phyloP scores from a whole-genome alignment of 176 grass and related monocot species.

The Carex parvula region DNA sequence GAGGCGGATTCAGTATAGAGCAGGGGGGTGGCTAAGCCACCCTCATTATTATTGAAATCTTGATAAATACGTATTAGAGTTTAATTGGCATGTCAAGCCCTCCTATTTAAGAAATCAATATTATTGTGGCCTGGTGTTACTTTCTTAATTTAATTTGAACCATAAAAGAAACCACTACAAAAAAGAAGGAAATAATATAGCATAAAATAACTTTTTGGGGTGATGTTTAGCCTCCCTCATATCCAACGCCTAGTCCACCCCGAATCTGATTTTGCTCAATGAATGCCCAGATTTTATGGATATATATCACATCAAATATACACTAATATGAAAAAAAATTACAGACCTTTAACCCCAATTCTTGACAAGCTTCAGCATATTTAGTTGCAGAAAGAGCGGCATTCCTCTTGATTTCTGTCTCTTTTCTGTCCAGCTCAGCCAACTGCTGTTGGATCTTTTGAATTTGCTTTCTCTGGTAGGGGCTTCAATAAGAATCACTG shows the following conservation, averaged over 20 bases:
- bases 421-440: slow-evolving; percentile 72
- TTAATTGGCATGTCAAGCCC: too few species aligned
- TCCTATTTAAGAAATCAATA: too few species aligned
- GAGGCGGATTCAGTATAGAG: too few species aligned
- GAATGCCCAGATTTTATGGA: neutral
- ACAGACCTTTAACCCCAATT: slow-evolving; percentile 70
- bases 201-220: too few species aligned
- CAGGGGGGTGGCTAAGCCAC: too few species aligned
- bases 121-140: too few species aligned
- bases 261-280: neutral
- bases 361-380: slow-evolving; percentile 84
- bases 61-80: too few species aligned
- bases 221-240: too few species aligned
- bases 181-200: too few species aligned
- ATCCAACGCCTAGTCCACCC: neutral
- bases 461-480: slow-evolving; percentile 85
- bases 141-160: too few species aligned
- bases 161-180: too few species aligned
- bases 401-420: slow-evolving; percentile 79
- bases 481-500: slow-evolving; percentile 44
- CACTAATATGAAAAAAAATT: neutral
- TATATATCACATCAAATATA: neutral
- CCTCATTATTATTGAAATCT: too few species aligned
- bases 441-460: slow-evolving; percentile 95
- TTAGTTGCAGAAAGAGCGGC: slow-evolving; percentile 66